A percentile compares a stretch with the other conserved stretches of the same genome.
phyloP scores from a whole-genome alignment of 768 basidiomycete species.

The Hebeloma cylindrosporum region DNA sequence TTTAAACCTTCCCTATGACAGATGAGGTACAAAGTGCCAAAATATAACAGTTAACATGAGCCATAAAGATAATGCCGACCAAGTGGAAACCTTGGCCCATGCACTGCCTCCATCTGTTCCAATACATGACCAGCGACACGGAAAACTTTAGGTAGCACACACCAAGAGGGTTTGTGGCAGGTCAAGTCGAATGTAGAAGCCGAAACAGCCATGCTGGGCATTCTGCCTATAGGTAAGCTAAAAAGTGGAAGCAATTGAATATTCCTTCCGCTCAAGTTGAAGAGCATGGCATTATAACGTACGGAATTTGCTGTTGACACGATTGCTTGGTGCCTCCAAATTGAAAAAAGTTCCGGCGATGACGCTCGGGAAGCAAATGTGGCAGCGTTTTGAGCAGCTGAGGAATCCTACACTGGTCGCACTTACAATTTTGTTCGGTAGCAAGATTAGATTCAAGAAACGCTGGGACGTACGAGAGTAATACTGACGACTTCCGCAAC shows the following conservation, averaged over 20 bases:
- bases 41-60: conserved; percentile 37
- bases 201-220: conserved; percentile 42
- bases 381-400: conserved; percentile 35
- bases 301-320: conserved; percentile 45
- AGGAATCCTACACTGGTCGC: conserved; percentile 42
- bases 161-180: conserved; percentile 55
- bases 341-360: conserved; percentile 55
- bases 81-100: conserved; percentile 34
- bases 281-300: conserved; percentile 10
- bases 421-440: conserved; percentile 51
- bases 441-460: background rate
- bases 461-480: conserved; percentile 40
- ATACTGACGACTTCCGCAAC: conserved; percentile 44
- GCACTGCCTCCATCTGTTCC: conserved; percentile 16
- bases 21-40: conserved; percentile 49
- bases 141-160: conserved; percentile 50
- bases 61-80: conserved; percentile 42
- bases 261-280: background rate
- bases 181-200: conserved; percentile 47
- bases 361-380: conserved; percentile 50
- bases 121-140: conserved; percentile 41
- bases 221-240: conserved; percentile 59
- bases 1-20: conserved; percentile 47
- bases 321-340: conserved; percentile 56
- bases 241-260: background rate